Percentiles rank a stretch among this genome's conserved stretches.
Evolutionary conservation across 768 basidiomycete genomes (phyloP).

Genomic region (Boletus bicolor): DNA sequence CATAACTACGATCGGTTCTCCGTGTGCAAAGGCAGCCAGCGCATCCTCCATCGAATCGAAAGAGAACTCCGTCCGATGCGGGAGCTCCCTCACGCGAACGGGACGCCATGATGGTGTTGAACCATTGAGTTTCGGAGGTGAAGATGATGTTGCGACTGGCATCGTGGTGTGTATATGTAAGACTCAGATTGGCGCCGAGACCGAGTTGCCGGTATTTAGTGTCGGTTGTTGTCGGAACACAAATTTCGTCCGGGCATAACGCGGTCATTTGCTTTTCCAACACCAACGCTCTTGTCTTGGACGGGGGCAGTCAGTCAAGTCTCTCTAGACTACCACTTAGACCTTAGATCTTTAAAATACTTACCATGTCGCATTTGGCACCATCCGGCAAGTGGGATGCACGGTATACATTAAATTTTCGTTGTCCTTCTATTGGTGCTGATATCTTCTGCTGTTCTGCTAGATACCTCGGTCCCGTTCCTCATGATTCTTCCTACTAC

Average conservation of each 20-base stretch:
- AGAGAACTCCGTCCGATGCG: slow-evolving; percentile 40
- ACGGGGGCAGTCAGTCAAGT: not conserved
- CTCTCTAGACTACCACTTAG: not conserved
- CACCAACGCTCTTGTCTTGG: not conserved
- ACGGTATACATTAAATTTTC: not conserved
- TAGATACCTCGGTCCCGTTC: slow-evolving; percentile 13
- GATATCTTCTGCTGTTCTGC: not conserved
- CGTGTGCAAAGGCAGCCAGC: slow-evolving; percentile 66
- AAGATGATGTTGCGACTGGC: slow-evolving; percentile 2
- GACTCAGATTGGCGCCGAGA: not conserved
- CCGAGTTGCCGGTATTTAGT: not conserved
- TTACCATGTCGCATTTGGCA: slow-evolving; percentile 14
- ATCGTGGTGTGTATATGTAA: not conserved
- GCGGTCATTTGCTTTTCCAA: not conserved
- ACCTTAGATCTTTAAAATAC: not conserved
- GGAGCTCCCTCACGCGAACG: slow-evolving; percentile 16
- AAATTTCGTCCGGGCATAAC: not conserved
- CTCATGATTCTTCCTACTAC: slow-evolving; percentile 10
- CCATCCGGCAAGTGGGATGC: slow-evolving; percentile 19
- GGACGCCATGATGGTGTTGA: slow-evolving; percentile 20
- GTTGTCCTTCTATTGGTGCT: not conserved
- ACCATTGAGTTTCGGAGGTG: slow-evolving; percentile 11
- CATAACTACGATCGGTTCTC: slow-evolving; percentile 95
- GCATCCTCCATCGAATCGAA: slow-evolving; percentile 86
- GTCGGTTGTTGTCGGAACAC: slow-evolving; percentile 8